phyloP scores from a whole-genome alignment of 2,329 filamentous ascomycete species.

The Hirsutella rhossiliensis region DNA sequence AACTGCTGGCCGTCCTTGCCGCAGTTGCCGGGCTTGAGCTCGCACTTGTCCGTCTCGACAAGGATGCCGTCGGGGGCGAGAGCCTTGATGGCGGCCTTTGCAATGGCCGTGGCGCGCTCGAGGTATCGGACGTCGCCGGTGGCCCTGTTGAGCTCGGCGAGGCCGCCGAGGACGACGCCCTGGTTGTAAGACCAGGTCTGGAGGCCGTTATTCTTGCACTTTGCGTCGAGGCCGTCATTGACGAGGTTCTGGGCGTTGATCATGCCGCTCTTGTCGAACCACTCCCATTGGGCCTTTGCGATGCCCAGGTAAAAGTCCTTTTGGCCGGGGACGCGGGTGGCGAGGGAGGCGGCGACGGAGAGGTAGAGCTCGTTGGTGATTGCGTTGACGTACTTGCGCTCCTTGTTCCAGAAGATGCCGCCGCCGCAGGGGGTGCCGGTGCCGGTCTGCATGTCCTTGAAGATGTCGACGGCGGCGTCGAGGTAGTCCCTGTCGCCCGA shows the following conservation, averaged over 20 bases:
- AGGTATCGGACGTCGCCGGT: constrained; percentile 30
- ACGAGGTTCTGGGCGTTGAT: constrained; percentile 37
- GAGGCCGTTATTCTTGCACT: constrained; percentile 38
- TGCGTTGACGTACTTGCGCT: constrained; percentile 37
- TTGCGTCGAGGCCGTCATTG: constrained; percentile 37
- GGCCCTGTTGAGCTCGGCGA: constrained; percentile 37
- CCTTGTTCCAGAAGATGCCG: constrained; percentile 45
- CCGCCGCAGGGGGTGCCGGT: constrained; percentile 35
- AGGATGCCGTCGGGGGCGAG: constrained; percentile 36
- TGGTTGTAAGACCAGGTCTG: constrained; percentile 46
- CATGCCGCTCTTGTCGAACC: constrained; percentile 38
- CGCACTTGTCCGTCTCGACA: constrained; percentile 22
- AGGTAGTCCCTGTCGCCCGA: constrained; percentile 40
- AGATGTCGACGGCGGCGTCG: constrained; percentile 37
- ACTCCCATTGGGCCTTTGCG: constrained; percentile 38
- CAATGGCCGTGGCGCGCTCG: constrained; percentile 31
- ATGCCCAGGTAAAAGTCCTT: constrained; percentile 31
- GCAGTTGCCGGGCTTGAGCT: constrained; percentile 22
- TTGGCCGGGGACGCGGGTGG: constrained; percentile 29
- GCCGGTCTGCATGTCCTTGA: constrained; percentile 42
- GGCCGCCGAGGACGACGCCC: constrained; percentile 42
- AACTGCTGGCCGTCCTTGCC: constrained; percentile 48
- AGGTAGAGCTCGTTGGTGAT: constrained; percentile 48
- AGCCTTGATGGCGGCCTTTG: constrained; percentile 35
- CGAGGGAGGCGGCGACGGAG: constrained; percentile 38